Evolutionary conservation across 176 grass and related monocot genomes (phyloP), one percentile per base, ranked within the genome.

Genomic region (Canna indica): DNA sequence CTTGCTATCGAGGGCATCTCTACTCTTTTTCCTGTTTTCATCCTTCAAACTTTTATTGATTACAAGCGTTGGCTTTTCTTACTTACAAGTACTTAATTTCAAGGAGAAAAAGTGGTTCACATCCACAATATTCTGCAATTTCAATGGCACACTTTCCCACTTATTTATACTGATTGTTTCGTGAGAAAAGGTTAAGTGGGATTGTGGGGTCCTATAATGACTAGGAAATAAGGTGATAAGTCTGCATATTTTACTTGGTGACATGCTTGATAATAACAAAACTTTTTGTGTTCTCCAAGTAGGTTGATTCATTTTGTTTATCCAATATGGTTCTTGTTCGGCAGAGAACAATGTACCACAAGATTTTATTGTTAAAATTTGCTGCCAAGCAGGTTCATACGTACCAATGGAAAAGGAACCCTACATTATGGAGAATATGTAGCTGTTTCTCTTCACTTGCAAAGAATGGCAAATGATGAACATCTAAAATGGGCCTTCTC

Each of bases 401-500:
- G n/a, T n/a, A 87, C 75, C 24, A 92, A 97, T 44, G 84, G 86
- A 32, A 97, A 81, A 46, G 88, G 86, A 3, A 75, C 76, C 64
- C 72, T 97, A 53, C 86, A 92, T 70, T 97, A 92, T 54, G 80
- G 84, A 0, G 94, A 92, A 79, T 97, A 90, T 80, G 69, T 97
- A 77, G 94, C 88, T 0, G 86, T 97, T 36, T 92, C 88, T 33
- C 93, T 97, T 79, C 93, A 92, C 83, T 81, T 92, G 76, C 93
- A 90, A 81, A 81, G 88, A 80, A 92, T 97, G 89, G 82, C 89
- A 72, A 92, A 97, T 63, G 89, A 97, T 0, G 94, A 97, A 47
- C 94, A 93, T 74, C 80, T 97, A 22, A 72, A 84, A 24, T 85
- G 80, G 27, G 94, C 94, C 52, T 97, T 97, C 30, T 82, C 91